Base-by-base conservation (phyloP, 371 early-diverging fungal species). In the Mortierella sp. region DNA sequence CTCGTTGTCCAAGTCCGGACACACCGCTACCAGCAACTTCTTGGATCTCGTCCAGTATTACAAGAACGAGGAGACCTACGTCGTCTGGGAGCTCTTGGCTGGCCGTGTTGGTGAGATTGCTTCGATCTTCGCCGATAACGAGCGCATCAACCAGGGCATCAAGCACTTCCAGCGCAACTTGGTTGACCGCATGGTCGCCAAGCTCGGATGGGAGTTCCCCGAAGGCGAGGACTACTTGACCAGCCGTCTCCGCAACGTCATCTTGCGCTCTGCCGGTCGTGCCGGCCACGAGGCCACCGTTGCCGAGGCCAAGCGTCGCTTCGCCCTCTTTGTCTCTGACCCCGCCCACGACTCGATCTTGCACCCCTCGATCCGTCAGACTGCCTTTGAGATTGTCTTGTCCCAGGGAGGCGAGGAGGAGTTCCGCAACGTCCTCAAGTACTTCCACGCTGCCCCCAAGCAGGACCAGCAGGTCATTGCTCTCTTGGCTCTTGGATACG, bases 381-480 rank as follows among this genome's bases (percentile, higher is more conserved):
- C 95, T 9, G 95, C 95, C 0, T 98, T 92, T 88, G 88, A 89
- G 77, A 93, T 95, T 80, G 96, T 95, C 8, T 87, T 97, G 51
- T 74, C 88, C 69, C 86, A 93, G 82, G 95, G 95, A 34, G 93
- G 91, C 31, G 90, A 90, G 59, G 91, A 92, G 48, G 96, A 96
- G 78, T 96, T 95, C 92, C 94, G 96, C 46, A 83, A 91, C 24
- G 90, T 97, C 40, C 87, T 95, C 76, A 91, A 93, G 67, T 91
- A 96, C 81, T 97, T 95, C 88, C 87, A 91, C 64, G 92, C 93
- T 71, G 93, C 93, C 31, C 75, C 85, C 46, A 87, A 92, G 34
- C 91, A 89, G 28, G 98, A 98, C 88, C 96, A 96, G 81, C 93
- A 95, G 71, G 86, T 96, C 75, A 89, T 92, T 48, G 96, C 96